Evolutionary conservation across 768 basidiomycete species (phyloP), one percentile per base, ranked within the genome.

Genomic region (Trametes cinnabarina): DNA sequence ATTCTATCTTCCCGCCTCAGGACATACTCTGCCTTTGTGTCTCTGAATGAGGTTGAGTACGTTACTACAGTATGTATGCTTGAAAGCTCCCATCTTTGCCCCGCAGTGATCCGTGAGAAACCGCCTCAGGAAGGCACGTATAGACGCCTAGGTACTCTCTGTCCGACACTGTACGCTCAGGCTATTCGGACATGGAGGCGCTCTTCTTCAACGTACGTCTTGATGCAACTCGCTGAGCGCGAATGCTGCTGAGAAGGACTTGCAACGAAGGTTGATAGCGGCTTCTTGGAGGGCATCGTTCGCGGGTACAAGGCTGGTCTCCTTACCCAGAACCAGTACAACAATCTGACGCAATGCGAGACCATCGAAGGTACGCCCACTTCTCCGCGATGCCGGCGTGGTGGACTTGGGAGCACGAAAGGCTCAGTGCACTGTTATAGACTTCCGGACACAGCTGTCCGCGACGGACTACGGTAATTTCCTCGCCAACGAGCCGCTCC

Each of bases 401-500:
- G 7, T 12, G 23, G 22, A 15, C 14, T 28, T 11, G 15, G 26
- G 22, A 23, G 19, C 3, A 6, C 9, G 22, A 15, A 9, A n/a
- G 34, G 47, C 41, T 14, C 26, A 17, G 5, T 2, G 4, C 10
- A 15, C n/a, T 4, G 3, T 66, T 3, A 2, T 20, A 98, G 97
- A 99, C 75, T 87, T 99, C 73, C 82, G 92, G 62, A 94, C 97
- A 44, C 97, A 99, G 70, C 80, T 99, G 30, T 90, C 93, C 15
- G 85, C 95, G 12, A 98, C 96, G 5, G 97, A 99, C 76, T 99
- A 99, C 71, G 94, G 95, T 68, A 96, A 92, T 76, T 99, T 99
- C 74, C 87, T 99, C 44, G 87, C 96, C 26, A 98, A 98, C 68
- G 97, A 99, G 71, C 88, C 96, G 2, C 81, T 93, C 23, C 95